Base-by-base conservation (phyloP, 805 yeast genomes). In the Ogataea allantospora region DNA sequence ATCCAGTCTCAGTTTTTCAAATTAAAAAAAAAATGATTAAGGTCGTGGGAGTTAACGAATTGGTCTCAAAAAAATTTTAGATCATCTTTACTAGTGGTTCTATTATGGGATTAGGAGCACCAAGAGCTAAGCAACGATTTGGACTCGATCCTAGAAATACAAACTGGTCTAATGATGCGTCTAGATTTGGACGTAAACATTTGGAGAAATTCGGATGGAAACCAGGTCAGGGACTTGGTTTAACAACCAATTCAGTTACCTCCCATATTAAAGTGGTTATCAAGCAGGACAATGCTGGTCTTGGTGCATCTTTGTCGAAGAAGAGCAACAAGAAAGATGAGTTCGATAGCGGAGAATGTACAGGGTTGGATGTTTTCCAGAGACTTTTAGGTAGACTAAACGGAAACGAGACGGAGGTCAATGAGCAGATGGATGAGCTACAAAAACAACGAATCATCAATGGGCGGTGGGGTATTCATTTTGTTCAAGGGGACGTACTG, bases 111-210 rank as follows among this genome's bases (percentile, higher is more conserved):
- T 73, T 85, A 54, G 91, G 91, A 29, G 97, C 86, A 8, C 71
- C 82, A 5, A 83, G 80, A 56, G 77, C 73, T 9, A 88, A 85
- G 55, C 95, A 85, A 54, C 74, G 93, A 54, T 83, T 89, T 58
- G 97, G 98, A 8, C 64, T 73, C 24, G 99, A 91, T 65, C 99
- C 99, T 12, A 70, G 98, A 55, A 91, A 91, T 55, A 89, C 96
- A 1, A 75, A 79, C 44, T 91, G 99, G 99, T 83, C 96, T 17
- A 88, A 88, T 55, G 86, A 87, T 53, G 78, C 82, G 0, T 68
- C 70, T 4, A 66, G 96, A 35, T 91, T 91, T 55, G 99, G 99
- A 0, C 96, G 85, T 58, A 77, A 83, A 53, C 88, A 88, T 60
- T 61, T 91, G 43, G 78, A 78, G 45, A 81, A 77, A 49, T 67